Percentiles rank a stretch among this genome's conserved stretches.
Conservation (phyloP, 345 rosid genomes). For the Iberis pinnata region DNA sequence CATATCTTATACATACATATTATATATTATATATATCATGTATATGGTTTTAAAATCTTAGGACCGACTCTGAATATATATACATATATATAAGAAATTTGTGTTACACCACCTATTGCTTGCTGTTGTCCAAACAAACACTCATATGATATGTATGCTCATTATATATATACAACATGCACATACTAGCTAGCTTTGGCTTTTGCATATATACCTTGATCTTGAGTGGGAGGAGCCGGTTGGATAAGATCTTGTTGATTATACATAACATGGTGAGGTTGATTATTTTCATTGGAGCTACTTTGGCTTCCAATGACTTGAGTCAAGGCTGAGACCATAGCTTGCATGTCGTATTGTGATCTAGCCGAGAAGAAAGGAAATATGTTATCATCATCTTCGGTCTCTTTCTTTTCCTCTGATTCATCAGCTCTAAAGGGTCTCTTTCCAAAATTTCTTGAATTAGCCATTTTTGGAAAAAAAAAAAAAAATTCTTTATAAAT, state of each 20-base stretch:
- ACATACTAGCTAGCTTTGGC: too few relatives aligned
- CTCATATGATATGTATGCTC: background rate
- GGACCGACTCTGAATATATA: too few relatives aligned
- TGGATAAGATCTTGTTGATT: constrained; percentile 24
- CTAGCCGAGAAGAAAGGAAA: constrained; percentile 57
- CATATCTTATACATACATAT: too few relatives aligned
- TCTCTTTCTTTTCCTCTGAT: constrained; percentile 39
- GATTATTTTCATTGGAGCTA: constrained; percentile 19
- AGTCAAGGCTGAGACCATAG: constrained; percentile 62
- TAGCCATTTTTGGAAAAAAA: constrained; percentile 30
- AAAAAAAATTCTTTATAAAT: background rate
- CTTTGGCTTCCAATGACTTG: constrained; percentile 51
- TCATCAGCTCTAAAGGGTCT: constrained; percentile 39
- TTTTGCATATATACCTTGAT: constrained; percentile 29
- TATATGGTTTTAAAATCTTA: too few relatives aligned
- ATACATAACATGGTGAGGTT: constrained; percentile 25
- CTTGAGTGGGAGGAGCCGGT: constrained; percentile 25
- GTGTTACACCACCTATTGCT: too few relatives aligned
- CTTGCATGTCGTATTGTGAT: constrained; percentile 57
- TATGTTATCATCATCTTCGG: constrained; percentile 36
- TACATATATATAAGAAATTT: background rate
- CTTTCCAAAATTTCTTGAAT: constrained; percentile 47
- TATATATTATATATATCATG: too few relatives aligned
- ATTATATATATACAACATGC: background rate
- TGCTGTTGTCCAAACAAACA: too few relatives aligned